A percentile compares a stretch with the other conserved stretches of the same genome.
phyloP scores from a whole-genome alignment of 2,329 filamentous ascomycete genomes.

The Alternaria alternata region DNA sequence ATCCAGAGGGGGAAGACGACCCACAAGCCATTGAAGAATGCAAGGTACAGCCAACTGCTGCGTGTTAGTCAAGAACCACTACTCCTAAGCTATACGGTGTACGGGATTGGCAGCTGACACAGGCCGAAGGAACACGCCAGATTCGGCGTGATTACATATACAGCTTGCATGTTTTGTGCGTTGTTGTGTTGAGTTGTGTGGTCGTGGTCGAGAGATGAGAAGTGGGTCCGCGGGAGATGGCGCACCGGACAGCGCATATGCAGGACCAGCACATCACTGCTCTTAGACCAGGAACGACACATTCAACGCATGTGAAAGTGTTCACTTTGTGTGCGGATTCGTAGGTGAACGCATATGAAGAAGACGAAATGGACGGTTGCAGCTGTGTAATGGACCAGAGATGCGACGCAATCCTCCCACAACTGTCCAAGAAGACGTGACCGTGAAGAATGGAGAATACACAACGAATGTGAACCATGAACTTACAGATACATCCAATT shows the following conservation, averaged over 20 bases:
- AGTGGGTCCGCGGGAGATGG: constrained; percentile 25
- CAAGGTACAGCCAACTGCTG: constrained; percentile 65
- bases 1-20: constrained; percentile 67
- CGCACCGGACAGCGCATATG: constrained; percentile 23
- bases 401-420: not conserved
- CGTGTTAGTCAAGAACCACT: constrained; percentile 4
- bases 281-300: constrained; percentile 6
- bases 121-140: not conserved
- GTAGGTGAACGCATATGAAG: not conserved
- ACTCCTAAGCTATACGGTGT: not conserved
- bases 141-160: not conserved
- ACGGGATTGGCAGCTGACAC: not conserved
- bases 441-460: not conserved
- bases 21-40: constrained; percentile 72
- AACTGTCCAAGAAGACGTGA: not conserved
- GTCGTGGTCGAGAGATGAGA: constrained; percentile 13
- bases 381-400: not conserved
- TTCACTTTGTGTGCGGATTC: not conserved
- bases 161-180: not conserved
- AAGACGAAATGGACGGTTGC: not conserved
- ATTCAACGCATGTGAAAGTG: constrained; percentile 3
- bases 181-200: constrained; percentile 1
- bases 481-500: constrained; percentile 67
- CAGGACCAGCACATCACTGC: constrained; percentile 25
- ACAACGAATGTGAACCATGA: not conserved